phyloP scores from a whole-genome alignment of 352 stramenopile genomes.

The Globisporangium acanthophoron region DNA sequence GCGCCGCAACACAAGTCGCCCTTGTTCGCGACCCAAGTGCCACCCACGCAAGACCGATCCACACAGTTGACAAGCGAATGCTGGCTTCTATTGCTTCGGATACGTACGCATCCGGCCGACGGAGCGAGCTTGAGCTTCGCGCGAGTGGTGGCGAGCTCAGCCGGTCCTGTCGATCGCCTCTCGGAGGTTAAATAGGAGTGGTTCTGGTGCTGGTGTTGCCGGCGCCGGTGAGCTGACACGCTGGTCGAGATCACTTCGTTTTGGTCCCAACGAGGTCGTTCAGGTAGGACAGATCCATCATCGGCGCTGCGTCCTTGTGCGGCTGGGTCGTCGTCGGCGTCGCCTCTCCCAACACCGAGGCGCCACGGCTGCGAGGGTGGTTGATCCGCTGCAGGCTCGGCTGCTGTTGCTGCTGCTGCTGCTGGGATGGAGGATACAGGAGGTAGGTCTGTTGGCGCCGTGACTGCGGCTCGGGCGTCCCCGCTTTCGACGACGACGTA shows the following conservation, averaged over 20 bases:
- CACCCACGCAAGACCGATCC: too few relatives aligned
- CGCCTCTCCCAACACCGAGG: slow-evolving; percentile 7
- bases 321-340: slow-evolving; percentile 1
- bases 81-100: too few relatives aligned
- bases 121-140: neutral
- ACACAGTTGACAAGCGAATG: too few relatives aligned
- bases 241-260: neutral
- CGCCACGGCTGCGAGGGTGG: slow-evolving; percentile 7
- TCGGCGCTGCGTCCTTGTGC: slow-evolving; percentile 13
- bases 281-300: slow-evolving; percentile 49
- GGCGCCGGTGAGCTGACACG: neutral
- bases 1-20: too few relatives aligned
- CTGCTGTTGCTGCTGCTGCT: slow-evolving; percentile 14
- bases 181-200: neutral
- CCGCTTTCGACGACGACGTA: neutral
- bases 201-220: neutral
- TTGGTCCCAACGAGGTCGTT: slow-evolving; percentile 25
- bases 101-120: too few relatives aligned
- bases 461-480: neutral
- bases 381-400: slow-evolving; percentile 11
- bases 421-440: slow-evolving; percentile 7
- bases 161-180: neutral
- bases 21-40: too few relatives aligned
- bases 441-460: neutral
- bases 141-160: too few relatives aligned